Conservation (phyloP, 192 early-diverging fungal genomes). For the Umbelopsis sp. region DNA sequence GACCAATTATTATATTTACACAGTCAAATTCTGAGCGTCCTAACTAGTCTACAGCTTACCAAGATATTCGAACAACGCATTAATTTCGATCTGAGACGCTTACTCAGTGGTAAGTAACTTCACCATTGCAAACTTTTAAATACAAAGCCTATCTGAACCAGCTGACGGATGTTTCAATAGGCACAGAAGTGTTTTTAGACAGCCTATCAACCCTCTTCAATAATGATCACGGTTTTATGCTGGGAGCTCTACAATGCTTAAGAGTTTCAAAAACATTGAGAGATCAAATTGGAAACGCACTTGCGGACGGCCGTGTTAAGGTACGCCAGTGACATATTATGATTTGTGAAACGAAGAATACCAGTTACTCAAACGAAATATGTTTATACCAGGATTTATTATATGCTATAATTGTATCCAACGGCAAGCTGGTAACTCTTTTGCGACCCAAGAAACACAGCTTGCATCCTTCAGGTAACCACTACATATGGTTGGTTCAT, state of each 20-base stretch:
- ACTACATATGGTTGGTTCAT: background rate
- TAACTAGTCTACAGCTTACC: conserved; percentile 79
- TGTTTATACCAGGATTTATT: conserved; percentile 52
- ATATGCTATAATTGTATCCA: conserved; percentile 80
- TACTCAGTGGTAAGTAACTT: conserved; percentile 65
- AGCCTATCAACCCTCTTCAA: conserved; percentile 72
- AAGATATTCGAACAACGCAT: conserved; percentile 82
- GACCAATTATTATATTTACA: conserved; percentile 80
- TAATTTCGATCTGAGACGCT: conserved; percentile 86
- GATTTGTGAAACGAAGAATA: background rate
- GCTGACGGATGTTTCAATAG: conserved; percentile 27
- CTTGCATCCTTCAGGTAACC: conserved; percentile 70
- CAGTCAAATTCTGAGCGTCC: conserved; percentile 82
- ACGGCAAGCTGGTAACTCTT: conserved; percentile 74
- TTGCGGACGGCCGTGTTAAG: conserved; percentile 60
- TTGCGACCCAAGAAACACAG: conserved; percentile 75
- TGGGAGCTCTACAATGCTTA: conserved; percentile 78
- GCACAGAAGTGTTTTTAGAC: conserved; percentile 82
- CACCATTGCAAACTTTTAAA: background rate
- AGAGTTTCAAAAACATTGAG: conserved; percentile 67
- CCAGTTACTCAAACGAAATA: background rate
- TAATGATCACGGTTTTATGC: conserved; percentile 69
- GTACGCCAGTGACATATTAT: conserved; percentile 28
- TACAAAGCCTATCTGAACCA: background rate
- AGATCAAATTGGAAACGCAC: conserved; percentile 64